Base-by-base conservation (phyloP, 2,329 filamentous ascomycete species). In the Scedosporium boydii region DNA sequence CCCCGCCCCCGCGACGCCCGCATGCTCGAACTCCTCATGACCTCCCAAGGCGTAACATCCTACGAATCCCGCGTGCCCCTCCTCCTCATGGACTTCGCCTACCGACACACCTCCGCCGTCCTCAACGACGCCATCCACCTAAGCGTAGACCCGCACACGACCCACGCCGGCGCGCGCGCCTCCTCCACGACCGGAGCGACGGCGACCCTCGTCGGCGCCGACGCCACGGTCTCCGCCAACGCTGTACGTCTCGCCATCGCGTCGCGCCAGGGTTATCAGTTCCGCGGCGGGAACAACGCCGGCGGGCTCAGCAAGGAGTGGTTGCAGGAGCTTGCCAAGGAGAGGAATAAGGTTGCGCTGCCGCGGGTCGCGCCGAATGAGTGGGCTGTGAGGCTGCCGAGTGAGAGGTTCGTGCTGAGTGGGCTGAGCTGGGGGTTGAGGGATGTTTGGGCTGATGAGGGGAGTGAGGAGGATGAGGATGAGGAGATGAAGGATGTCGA, bases 51-150 rank as follows among this genome's bases (percentile, higher is more conserved):
- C 70, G 89, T 93, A 9, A 87, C 87, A 4, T 82, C 87, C 48
- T 95, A 91, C 79, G 90, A 93, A 73, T 85, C 89, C 73, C 89
- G 90, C 69, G 90, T 95, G 1, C 90, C 90, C 0, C 82, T 93
- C 0, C 86, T 93, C 63, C 86, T 95, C 58, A 86, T 95, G 72
- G 90, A 95, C 77, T 93, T 93, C 71, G 89, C 90, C 58, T 95
- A 95, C 81, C 86, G 90, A 44, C 90, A 92, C 79, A 90, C 88
- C 9, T 86, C 85, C 1, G 82, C 84, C 63, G 80, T 93, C 42
- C 84, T 93, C 21, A 85, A 79, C 67, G 89, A 92, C 75, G 87
- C 86, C 6, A 75, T 90, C 16, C 87, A 89, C 69, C 82, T 90
- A 27, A 81, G 82, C 5, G 82, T 84, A 6, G 88, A 91, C 72